Conservation (phyloP, 2,329 filamentous ascomycete genomes). For the Elsinoe perseae region DNA sequence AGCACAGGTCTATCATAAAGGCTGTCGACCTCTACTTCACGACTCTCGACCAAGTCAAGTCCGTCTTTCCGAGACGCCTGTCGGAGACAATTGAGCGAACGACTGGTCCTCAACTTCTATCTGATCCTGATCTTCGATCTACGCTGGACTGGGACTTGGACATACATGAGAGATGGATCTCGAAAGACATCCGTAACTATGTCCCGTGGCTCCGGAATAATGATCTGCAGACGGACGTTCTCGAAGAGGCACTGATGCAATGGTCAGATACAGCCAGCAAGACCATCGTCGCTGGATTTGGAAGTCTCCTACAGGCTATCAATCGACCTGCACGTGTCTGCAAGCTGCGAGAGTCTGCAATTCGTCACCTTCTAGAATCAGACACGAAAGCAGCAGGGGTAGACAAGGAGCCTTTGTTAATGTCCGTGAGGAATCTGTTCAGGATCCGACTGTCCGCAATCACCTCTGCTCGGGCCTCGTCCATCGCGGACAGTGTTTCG, state of each 20-base stretch:
- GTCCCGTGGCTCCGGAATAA: conserved; percentile 82
- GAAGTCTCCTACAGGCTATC: conserved; percentile 1
- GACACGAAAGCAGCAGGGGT: conserved; percentile 17
- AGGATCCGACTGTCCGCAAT: conserved; percentile 8
- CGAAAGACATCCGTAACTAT: conserved; percentile 74
- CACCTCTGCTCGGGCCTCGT: not conserved
- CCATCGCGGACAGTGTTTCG: not conserved
- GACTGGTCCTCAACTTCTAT: conserved; percentile 63
- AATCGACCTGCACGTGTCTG: conserved; percentile 3
- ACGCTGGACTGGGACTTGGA: conserved; percentile 70
- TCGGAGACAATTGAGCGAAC: conserved; percentile 60
- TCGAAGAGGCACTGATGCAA: conserved; percentile 41
- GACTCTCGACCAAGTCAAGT: conserved; percentile 70
- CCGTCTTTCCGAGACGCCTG: conserved; percentile 64
- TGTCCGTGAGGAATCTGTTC: conserved; percentile 17
- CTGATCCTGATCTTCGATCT: conserved; percentile 57
- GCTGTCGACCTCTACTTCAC: conserved; percentile 66
- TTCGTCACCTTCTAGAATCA: conserved; percentile 14
- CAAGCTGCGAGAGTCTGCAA: conserved; percentile 12
- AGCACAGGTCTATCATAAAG: conserved; percentile 49
- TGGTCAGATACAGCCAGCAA: conserved; percentile 67
- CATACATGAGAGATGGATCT: conserved; percentile 69
- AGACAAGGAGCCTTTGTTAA: conserved; percentile 15
- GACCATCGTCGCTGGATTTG: conserved; percentile 50
- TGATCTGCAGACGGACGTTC: conserved; percentile 44